These are phyloP conservation scores for Vitis hybrid DNA, from an alignment of 177 flowering plant genomes.

Conservation along the genomic window DNA sequence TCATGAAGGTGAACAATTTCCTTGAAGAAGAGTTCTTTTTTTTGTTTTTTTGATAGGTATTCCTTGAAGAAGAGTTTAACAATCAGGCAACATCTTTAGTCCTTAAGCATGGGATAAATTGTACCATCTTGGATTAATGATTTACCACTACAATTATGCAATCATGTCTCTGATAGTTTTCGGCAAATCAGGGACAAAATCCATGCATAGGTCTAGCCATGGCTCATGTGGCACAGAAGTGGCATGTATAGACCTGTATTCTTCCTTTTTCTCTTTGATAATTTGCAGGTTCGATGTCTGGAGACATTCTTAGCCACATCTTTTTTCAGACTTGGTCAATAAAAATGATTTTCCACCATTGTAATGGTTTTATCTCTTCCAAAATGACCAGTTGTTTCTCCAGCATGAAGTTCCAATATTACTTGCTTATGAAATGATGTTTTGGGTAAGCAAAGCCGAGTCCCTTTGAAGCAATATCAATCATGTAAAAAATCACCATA, in stretches of 20 bases:
- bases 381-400: slow-evolving; percentile 7
- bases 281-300: neutral
- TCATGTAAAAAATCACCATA: neutral
- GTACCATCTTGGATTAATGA: slow-evolving; percentile 15
- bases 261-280: neutral
- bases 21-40: no score
- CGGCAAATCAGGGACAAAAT: slow-evolving; percentile 15
- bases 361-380: slow-evolving; percentile 7
- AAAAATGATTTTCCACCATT: neutral
- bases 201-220: slow-evolving; percentile 15
- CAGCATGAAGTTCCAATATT: neutral
- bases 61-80: no score
- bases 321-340: neutral
- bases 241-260: slow-evolving; percentile 16
- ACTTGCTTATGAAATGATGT: neutral
- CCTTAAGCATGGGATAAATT: slow-evolving; percentile 9
- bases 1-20: no score
- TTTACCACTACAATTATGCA: slow-evolving; percentile 19
- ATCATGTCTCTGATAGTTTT: neutral
- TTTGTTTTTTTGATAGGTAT: neutral
- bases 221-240: neutral
- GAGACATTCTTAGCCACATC: neutral
- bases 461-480: slow-evolving; percentile 1
- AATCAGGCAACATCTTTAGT: slow-evolving; percentile 1
- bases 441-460: neutral